These are phyloP conservation scores for Podaxis sp. DNA, from an alignment of 768 basidiomycete species.

Conservation along the genomic window DNA sequence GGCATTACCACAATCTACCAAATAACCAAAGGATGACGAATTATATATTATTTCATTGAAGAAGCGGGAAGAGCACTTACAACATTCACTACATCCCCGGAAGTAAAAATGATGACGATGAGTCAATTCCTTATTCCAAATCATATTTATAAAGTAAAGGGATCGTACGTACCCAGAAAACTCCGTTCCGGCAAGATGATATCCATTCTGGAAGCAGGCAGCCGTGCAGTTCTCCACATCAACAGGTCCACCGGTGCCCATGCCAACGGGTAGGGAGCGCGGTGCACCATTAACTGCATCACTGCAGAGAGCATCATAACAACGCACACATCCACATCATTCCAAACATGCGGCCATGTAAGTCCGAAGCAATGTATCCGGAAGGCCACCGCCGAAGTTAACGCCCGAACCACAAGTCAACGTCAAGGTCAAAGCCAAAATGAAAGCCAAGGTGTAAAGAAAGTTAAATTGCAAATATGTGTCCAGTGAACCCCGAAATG, in stretches of 20 bases:
- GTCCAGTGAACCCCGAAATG: background rate
- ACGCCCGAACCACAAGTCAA: constrained; percentile 16
- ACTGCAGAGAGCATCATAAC: constrained; percentile 23
- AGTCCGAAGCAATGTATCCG: background rate
- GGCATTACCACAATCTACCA: constrained; percentile 48
- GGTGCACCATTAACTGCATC: constrained; percentile 43
- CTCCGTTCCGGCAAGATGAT: constrained; percentile 37
- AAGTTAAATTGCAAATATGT: background rate
- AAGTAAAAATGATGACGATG: constrained; percentile 1
- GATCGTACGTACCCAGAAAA: constrained; percentile 33
- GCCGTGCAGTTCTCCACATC: constrained; percentile 59
- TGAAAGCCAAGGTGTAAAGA: background rate
- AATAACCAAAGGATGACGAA: background rate
- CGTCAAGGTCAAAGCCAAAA: background rate
- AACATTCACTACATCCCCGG: constrained; percentile 44
- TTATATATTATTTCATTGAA: constrained; percentile 1
- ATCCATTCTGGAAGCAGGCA: constrained; percentile 58
- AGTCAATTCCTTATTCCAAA: constrained; percentile 7
- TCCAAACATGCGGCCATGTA: background rate
- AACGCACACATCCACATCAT: background rate
- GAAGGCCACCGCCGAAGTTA: background rate
- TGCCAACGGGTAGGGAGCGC: constrained; percentile 39
- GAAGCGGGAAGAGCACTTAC: constrained; percentile 31
- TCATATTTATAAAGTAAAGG: background rate
- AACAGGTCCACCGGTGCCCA: constrained; percentile 39